Percentiles rank a stretch among this genome's conserved stretches.
Evolutionary conservation across 2,329 filamentous ascomycete species (phyloP).

Genomic region (Colletotrichum lini): DNA sequence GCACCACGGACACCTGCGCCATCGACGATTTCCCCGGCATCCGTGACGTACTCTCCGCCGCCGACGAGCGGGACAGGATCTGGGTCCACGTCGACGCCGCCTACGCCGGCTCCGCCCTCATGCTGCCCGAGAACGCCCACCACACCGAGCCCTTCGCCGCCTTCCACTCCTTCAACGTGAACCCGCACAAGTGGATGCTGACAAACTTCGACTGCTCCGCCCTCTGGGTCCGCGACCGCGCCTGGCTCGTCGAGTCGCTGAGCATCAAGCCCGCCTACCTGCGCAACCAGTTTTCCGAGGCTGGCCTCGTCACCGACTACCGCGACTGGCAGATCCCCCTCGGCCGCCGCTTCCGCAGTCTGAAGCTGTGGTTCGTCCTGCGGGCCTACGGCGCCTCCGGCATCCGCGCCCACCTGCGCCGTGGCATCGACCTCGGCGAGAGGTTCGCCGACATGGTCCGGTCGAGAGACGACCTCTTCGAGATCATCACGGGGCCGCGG

Average conservation of each 20-base stretch:
- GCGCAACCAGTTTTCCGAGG: constrained; percentile 83
- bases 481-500: constrained; percentile 78
- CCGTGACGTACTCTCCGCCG: constrained; percentile 58
- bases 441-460: constrained; percentile 75
- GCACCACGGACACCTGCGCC: constrained; percentile 90
- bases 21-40: constrained; percentile 86
- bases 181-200: constrained; percentile 98
- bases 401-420: constrained; percentile 79
- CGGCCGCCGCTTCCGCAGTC: constrained; percentile 85
- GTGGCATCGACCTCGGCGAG: constrained; percentile 78
- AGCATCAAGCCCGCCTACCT: constrained; percentile 87
- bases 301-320: constrained; percentile 91
- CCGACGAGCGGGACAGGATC: constrained; percentile 63
- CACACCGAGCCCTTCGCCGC: constrained; percentile 72
- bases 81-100: constrained; percentile 97
- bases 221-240: constrained; percentile 82
- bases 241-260: constrained; percentile 84
- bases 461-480: constrained; percentile 78
- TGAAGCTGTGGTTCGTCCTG: constrained; percentile 97
- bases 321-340: constrained; percentile 98
- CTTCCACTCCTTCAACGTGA: constrained; percentile 93
- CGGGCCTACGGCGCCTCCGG: constrained; percentile 85
- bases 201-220: constrained; percentile 92
- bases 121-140: constrained; percentile 85
- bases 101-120: constrained; percentile 88